Conservation (phyloP, 108 stramenopile species). For the Pseudonitzschia delicatissima region DNA sequence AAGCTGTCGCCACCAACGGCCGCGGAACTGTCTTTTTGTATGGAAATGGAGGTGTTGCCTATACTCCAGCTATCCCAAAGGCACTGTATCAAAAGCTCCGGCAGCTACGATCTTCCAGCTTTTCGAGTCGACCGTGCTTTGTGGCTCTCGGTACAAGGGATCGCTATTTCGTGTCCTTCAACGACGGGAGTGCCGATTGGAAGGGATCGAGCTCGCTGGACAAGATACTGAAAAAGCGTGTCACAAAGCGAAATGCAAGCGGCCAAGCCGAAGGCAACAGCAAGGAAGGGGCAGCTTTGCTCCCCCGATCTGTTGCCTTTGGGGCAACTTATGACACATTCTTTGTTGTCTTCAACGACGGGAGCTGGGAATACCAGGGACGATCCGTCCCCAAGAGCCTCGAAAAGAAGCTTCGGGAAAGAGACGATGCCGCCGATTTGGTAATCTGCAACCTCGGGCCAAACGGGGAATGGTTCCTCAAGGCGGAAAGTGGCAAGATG, state of each 20-base stretch:
- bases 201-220: conserved; percentile 59
- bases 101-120: conserved; percentile 30
- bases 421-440: conserved; percentile 58
- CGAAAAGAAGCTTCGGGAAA: conserved; percentile 48
- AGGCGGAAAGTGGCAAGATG: conserved; percentile 67
- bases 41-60: conserved; percentile 71
- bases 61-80: conserved; percentile 65
- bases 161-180: conserved; percentile 65
- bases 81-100: conserved; percentile 50
- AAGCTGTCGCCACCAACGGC: conserved; percentile 71
- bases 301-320: conserved; percentile 63
- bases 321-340: conserved; percentile 63
- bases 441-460: conserved; percentile 66
- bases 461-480: conserved; percentile 71
- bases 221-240: conserved; percentile 45
- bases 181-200: conserved; percentile 59
- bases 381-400: conserved; percentile 53
- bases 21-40: conserved; percentile 68
- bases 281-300: conserved; percentile 2
- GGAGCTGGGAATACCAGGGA: conserved; percentile 73
- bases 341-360: conserved; percentile 71
- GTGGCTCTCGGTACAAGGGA: conserved; percentile 64
- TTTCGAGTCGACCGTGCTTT: conserved; percentile 50
- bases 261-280: neutral
- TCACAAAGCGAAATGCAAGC: neutral